Evolutionary conservation across 768 basidiomycete species (phyloP), one percentile per base, ranked within the genome.

Genomic region (Trametes cingulata): DNA sequence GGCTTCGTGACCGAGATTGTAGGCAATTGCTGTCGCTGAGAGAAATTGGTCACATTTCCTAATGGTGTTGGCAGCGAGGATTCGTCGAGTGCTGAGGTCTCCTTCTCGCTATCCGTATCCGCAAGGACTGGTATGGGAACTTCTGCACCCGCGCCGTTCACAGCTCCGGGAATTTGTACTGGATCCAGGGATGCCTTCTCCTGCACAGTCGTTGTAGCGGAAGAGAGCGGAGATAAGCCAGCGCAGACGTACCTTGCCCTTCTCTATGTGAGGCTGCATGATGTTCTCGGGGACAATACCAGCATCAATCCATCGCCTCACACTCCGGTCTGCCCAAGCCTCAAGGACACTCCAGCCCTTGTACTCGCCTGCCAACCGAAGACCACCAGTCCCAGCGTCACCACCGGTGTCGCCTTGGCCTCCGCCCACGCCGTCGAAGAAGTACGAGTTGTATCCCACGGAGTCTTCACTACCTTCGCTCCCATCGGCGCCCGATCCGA

Each of bases 281-380:
- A 48, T 52, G 52, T 61, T 54, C 36, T 76, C 84, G 27, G 84
- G 73, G 35, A 92, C 79, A 35, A 93, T 72, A 2, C 94, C 94
- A 24, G 85, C 80, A 65, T 90, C 86, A 55, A 88, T 85, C 95
- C 95, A 98, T 71, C 85, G 85, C 70, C 88, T 83, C 48, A 94
- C 79, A 74, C 93, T 94, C 65, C 82, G 81, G 75, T 97, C 95
- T 48, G 93, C 95, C 89, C 90, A 91, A 14, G 94, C 95, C 72
- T 98, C 95, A 59, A 97, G 73, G 6, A 94, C 90, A 70, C 80
- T 91, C 95, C 94, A 97, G 6, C 95, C 94, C 72, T 84, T 82
- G 69, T 97, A 97, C 69, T 93, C 88, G 29, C 93, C 95, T 4
- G 82, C 82, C 66, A 95, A 75, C 42, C 89, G 83, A 67, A 97